These are phyloP conservation scores for Nakazawaea sp. DNA, from an alignment of 805 yeast species.

Conservation along the genomic window DNA sequence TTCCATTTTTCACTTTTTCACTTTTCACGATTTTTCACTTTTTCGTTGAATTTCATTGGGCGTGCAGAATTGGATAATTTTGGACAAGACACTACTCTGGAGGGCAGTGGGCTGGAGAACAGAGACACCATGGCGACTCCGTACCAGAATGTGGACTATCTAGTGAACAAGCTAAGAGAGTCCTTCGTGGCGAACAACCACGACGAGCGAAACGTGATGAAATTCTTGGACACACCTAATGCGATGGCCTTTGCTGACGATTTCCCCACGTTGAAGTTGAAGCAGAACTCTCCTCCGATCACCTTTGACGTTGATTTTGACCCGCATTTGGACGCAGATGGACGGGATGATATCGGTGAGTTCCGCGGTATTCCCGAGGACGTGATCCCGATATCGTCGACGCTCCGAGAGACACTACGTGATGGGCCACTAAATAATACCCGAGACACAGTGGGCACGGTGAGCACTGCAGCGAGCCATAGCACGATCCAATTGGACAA, in stretches of 20 bases:
- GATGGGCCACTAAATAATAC: too few relatives aligned
- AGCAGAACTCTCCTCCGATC: slow-evolving; percentile 9
- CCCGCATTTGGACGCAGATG: not conserved
- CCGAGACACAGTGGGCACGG: too few relatives aligned
- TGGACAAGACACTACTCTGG: too few relatives aligned
- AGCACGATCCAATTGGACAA: not conserved
- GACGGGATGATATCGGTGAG: slow-evolving; percentile 5
- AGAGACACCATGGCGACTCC: slow-evolving; percentile 10
- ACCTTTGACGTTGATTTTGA: slow-evolving; percentile 10
- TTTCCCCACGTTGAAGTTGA: not conserved
- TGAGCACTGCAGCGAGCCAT: not conserved
- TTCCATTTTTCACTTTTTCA: too few relatives aligned
- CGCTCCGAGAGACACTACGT: slow-evolving; percentile 4
- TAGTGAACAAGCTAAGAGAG: slow-evolving; percentile 7
- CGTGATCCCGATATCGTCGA: not conserved
- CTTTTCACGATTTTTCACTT: too few relatives aligned
- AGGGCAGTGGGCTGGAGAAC: too few relatives aligned
- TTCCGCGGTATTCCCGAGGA: not conserved
- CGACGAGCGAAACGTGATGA: slow-evolving; percentile 6
- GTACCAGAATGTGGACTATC: slow-evolving; percentile 3
- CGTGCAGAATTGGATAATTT: too few relatives aligned
- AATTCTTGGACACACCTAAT: not conserved
- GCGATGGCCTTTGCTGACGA: not conserved
- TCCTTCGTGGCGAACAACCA: slow-evolving; percentile 1
- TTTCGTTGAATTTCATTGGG: too few relatives aligned